Conservation (phyloP, 768 basidiomycete genomes). For the Tylopilus subfusipes region DNA sequence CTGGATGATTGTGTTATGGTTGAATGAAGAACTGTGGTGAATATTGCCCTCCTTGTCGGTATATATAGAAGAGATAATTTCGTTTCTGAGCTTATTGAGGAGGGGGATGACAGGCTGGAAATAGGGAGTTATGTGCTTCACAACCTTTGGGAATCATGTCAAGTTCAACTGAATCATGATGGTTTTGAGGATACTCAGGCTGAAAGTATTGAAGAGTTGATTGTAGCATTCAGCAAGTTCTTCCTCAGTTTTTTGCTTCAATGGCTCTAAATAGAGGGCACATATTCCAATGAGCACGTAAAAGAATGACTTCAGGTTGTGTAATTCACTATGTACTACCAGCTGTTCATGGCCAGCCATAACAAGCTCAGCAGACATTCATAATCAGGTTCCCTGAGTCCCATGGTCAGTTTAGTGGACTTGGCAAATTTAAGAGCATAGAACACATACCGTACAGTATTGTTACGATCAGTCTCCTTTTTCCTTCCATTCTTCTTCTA, state of each 20-base stretch:
- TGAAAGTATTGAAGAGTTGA: slow-evolving; percentile 1
- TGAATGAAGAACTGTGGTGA: too few species aligned
- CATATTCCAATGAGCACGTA: not conserved
- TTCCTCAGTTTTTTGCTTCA: not conserved
- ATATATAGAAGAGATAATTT: not conserved
- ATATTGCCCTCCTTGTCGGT: not conserved
- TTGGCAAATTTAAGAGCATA: too few species aligned
- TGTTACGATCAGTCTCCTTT: too few species aligned
- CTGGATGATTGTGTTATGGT: not conserved
- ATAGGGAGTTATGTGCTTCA: not conserved
- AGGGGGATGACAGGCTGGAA: not conserved
- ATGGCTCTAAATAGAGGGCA: not conserved
- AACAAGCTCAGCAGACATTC: slow-evolving; percentile 1
- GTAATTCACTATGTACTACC: not conserved
- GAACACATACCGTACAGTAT: not conserved
- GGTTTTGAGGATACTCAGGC: slow-evolving; percentile 1
- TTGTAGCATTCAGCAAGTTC: slow-evolving; percentile 3
- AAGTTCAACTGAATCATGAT: not conserved
- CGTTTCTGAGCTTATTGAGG: not conserved
- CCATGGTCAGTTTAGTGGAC: not conserved
- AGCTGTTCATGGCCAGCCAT: slow-evolving; percentile 6
- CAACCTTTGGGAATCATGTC: not conserved
- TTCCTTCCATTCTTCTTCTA: too few species aligned
- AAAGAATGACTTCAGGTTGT: not conserved
- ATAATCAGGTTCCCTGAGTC: not conserved